Conservation (phyloP, 225 moss, liverwort and hornwort genomes). For the Antitrichia curtipendula region DNA sequence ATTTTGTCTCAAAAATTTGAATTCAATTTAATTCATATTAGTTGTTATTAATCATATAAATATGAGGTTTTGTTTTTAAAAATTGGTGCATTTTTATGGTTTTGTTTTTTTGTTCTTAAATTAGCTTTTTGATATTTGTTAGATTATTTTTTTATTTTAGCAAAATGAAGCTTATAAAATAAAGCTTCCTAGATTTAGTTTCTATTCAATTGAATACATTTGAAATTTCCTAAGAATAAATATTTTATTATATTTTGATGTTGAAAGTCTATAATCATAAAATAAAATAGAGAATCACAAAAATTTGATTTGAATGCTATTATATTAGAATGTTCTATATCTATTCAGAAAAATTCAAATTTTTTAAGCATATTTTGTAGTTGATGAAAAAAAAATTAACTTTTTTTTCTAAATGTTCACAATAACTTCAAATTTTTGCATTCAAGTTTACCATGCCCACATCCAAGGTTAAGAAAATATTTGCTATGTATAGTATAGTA, state of each 20-base stretch:
- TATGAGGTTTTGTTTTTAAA: neutral
- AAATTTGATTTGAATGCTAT: neutral
- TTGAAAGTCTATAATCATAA: neutral
- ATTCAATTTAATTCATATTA: neutral
- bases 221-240: neutral
- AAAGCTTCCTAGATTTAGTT: neutral
- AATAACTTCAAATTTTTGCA: neutral
- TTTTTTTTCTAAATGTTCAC: rapidly evolving
- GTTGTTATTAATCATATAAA: neutral
- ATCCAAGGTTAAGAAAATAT: neutral
- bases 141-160: too few relatives aligned
- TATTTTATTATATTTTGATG: neutral
- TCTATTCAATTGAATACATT: rapidly evolving
- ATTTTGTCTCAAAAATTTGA: neutral
- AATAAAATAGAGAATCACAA: neutral
- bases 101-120: too few relatives aligned
- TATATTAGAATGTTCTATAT: neutral
- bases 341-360: neutral
- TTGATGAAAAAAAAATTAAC: neutral
- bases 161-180: neutral
- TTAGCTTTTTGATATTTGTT: neutral
- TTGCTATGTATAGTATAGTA: rapidly evolving
- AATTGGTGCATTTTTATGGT: neutral
- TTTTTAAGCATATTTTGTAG: neutral
- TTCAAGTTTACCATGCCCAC: neutral